Base-by-base conservation (phyloP, 169 alveolate species). In the Perkinsus marinus region DNA sequence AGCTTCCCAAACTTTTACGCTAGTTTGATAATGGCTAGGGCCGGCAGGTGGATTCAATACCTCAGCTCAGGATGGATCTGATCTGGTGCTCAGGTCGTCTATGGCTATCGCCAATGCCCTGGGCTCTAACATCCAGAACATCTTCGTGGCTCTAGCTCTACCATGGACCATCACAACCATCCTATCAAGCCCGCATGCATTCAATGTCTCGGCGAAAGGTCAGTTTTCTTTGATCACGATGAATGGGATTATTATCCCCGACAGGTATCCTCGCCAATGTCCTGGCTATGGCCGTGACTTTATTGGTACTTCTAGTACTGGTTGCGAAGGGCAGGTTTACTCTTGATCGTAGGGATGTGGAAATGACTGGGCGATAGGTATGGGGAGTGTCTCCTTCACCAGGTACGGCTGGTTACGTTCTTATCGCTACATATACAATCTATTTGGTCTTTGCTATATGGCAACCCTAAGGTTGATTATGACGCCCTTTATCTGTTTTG, bases 81-180 rank as follows among this genome's bases (percentile, higher is more conserved):
- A 2, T 0, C 79, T n/a, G n/a, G n/a, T 57, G 7, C 26, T 57
- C 79, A 57, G 79, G 34, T 90, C 91, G 39, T 43, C 91, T 17
- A 90, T 90, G 91, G 91, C 91, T 34, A 90, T 90, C 37, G 91
- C 91, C 39, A 90, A 90, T 30, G 91, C 91, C n/a, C 46, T 90
- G 36, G 46, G 91, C 13, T 39, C 69, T 57, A 90, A 90, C 69
- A 90, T 90, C 39, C 91, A 90, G 91, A 90, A 90, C 91, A 47
- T 90, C 39, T 90, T 90, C 69, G 36, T 90, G 37, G 91, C 91
- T 30, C 39, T 90, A n/a, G 91, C 91, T 39, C 41, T 90, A 22
- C 91, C 91, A 34, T 90, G 91, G 91, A 90, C 69, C 26, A 36
- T 90, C 69, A 39, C 37, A 39, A 37, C 68, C 91, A 57, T 57